phyloP scores from a whole-genome alignment of 2,329 filamentous ascomycete genomes.

The Parafenestella ontariensis region DNA sequence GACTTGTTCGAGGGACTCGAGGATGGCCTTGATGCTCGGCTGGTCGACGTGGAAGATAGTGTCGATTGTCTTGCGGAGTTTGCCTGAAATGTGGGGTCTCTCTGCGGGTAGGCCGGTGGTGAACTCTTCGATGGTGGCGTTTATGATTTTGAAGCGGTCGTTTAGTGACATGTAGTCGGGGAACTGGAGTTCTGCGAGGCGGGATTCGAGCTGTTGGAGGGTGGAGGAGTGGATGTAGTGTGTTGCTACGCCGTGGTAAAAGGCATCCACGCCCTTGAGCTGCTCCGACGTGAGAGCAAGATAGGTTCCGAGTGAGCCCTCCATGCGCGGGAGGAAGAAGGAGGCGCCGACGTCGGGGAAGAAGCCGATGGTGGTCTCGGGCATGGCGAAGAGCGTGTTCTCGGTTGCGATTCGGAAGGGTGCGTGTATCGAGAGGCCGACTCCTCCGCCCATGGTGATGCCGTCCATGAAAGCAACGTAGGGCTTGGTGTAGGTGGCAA shows the following conservation, averaged over 20 bases:
- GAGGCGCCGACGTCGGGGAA: conserved; percentile 97
- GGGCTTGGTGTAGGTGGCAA: conserved; percentile 91
- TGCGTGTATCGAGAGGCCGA: conserved; percentile 91
- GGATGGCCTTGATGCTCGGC: conserved; percentile 72
- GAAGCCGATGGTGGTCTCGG: conserved; percentile 97
- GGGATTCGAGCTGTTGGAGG: conserved; percentile 79
- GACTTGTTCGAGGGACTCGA: conserved; percentile 66
- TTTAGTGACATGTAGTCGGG: conserved; percentile 72
- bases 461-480: conserved; percentile 97
- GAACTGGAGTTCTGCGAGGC: conserved; percentile 89
- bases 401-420: conserved; percentile 97
- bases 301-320: conserved; percentile 87
- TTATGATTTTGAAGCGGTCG: conserved; percentile 74
- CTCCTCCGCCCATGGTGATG: conserved; percentile 97
- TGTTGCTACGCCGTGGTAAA: conserved; percentile 91
- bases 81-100: conserved; percentile 63
- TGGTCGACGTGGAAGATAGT: conserved; percentile 61
- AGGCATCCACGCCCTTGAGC: conserved; percentile 81
- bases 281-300: conserved; percentile 89
- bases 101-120: conserved; percentile 78
- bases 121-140: conserved; percentile 91
- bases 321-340: conserved; percentile 92
- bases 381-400: conserved; percentile 96
- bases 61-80: conserved; percentile 82
- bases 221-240: conserved; percentile 95